Base-by-base conservation (phyloP, 108 stramenopile genomes). In the Pseudonitzschia delicatissima region DNA sequence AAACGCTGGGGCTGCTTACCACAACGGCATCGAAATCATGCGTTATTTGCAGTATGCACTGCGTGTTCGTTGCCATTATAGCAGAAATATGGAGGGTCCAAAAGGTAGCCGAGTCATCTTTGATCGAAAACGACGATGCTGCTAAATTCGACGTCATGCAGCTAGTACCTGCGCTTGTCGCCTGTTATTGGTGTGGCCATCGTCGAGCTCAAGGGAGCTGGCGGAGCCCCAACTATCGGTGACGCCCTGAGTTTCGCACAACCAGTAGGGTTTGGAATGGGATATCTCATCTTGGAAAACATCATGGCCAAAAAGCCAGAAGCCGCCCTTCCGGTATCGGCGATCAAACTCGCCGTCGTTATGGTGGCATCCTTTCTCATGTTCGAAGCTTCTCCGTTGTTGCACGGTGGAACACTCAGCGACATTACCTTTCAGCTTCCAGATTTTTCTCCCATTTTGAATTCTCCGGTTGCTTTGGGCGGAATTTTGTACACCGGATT, bases 221-320 rank as follows among this genome's bases (percentile, higher is more conserved):
- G 72, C 26, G 84, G 82, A 5, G 70, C 50, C 27, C 84, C 84
- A 2, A 83, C 80, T 6, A 64, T 82, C 27, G 89, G 86, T 0
- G 85, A 87, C 68, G 53, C 77, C 12, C 50, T 87, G 39, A 79
- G 79, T 29, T 82, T 90, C 73, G 79, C 84, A 1, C 89, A 90
- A 66, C 89, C 89, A 9, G 77, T 90, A 42, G 89, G 86, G 18
- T 90, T 90, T 48, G 89, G 89, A 4, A 78, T 84, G 78, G 85
- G 83, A 13, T 90, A 90, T 51, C 61, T 90, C 34, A 67, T 72
- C 25, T 49, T 90, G 8, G 89, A 90, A 71, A 76, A 79, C 20
- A 40, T 84, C 50, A 85, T 87, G 84, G 57, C 65, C 15, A 73
- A 76, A 72, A 72, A 79, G 36, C 89, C 89, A 15, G 73, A 73